Evolutionary conservation across 345 rosid species (phyloP), one percentile per base, ranked within the genome.

Genomic region (Raphanus raphanistrum): DNA sequence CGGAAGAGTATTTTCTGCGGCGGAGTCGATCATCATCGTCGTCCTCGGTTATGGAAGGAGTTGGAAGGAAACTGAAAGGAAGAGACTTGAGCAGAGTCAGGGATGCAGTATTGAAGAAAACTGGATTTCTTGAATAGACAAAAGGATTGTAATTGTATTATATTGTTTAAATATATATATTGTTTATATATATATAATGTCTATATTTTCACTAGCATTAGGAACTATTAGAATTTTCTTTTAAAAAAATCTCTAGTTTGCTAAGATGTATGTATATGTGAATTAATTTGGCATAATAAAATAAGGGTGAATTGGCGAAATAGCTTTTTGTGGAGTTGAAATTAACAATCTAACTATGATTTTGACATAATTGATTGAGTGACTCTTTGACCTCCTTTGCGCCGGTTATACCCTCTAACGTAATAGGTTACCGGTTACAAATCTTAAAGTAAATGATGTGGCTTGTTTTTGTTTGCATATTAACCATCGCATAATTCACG

Each of bases 21-120:
- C 87, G 96, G 74, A 84, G 87, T 12, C 86, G 87, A 58, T 83
- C 89, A 79, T 88, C 88, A 31, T 91, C 86, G 65, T 91, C 86
- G 67, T 87, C 89, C n/a, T 88, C 97, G 3, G 97, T 92, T 5
- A 76, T 85, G 66, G 96, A 94, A 90, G 98, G 98, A 32, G 89
- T 79, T 32, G 97, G 98, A n/a, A 87, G 98, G 87, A 92, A 82
- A 38, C 81, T 94, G 68, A 94, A 92, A 83, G 98, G 96, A 59
- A 81, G 98, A 81, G 97, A 92, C 38, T 87, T 94, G 38, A 86
- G 91, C 75, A 85, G 77, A 74, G 88, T 94, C 55, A 92, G 98
- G 77, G 84, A 94, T 78, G 92, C 94, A 54, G 77, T 92, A 4
- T 79, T 94, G 76, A 90, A 85, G 59, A 86, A 75, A 79, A 94